Percentiles rank a stretch among this genome's conserved stretches.
Conservation (phyloP, 2,329 filamentous ascomycete species). For the Aspergillus tubingensis region DNA sequence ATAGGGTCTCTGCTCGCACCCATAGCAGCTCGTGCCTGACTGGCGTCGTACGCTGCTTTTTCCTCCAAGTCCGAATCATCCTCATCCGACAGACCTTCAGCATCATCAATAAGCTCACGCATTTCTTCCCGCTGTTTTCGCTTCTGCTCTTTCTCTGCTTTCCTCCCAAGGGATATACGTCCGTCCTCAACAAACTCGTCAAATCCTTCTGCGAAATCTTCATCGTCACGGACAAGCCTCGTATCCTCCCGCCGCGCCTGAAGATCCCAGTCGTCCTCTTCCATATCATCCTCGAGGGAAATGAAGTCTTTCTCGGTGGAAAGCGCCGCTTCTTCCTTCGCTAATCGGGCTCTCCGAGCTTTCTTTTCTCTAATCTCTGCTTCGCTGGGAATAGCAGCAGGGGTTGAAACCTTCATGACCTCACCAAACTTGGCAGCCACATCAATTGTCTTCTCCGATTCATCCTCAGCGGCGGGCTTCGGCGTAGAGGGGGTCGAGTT, state of each 20-base stretch:
- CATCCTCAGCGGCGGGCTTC: constrained; percentile 46
- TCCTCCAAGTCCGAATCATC: constrained; percentile 65
- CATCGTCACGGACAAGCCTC: constrained; percentile 79
- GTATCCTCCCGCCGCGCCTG: constrained; percentile 64
- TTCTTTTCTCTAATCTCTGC: constrained; percentile 90
- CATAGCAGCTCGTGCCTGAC: constrained; percentile 84
- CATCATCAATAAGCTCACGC: constrained; percentile 77
- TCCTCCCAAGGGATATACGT: constrained; percentile 72
- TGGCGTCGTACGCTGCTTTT: constrained; percentile 80
- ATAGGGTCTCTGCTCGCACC: constrained; percentile 48
- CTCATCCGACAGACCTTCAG: constrained; percentile 66
- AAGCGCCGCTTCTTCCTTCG: constrained; percentile 58
- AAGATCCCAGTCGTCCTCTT: constrained; percentile 50
- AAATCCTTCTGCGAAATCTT: constrained; percentile 90
- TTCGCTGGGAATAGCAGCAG: constrained; percentile 69
- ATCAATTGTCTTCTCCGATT: constrained; percentile 57
- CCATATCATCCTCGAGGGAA: constrained; percentile 38
- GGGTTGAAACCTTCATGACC: constrained; percentile 34
- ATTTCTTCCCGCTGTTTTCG: constrained; percentile 72
- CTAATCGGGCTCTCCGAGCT: constrained; percentile 78
- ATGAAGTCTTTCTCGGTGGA: constrained; percentile 65
- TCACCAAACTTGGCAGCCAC: constrained; percentile 54
- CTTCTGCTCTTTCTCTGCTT: constrained; percentile 72
- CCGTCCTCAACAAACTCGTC: constrained; percentile 89
- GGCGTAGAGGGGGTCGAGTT: constrained; percentile 83